These are phyloP conservation scores for Plasmodium fragile DNA, from an alignment of 169 alveolate genomes.

Conservation along the genomic window DNA sequence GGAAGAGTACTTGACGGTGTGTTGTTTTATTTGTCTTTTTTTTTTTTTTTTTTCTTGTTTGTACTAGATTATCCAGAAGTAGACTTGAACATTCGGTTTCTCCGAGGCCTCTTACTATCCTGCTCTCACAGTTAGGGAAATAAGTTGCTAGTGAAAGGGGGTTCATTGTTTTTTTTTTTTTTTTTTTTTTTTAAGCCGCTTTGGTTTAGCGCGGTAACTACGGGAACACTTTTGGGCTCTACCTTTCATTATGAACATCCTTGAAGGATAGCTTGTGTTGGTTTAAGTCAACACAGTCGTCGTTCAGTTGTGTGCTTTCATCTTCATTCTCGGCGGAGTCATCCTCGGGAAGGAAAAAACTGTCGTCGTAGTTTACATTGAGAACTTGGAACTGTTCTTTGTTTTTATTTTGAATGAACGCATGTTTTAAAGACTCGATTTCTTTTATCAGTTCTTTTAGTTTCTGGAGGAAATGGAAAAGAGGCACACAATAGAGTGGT, in stretches of 20 bases:
- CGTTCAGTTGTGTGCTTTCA: slow-evolving; percentile 8
- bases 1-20: background rate
- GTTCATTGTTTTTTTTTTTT: background rate
- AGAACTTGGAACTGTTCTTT: background rate
- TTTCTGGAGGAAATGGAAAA: slow-evolving; percentile 8
- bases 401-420: slow-evolving; percentile 31
- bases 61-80: slow-evolving; percentile 47
- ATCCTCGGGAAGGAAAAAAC: slow-evolving; percentile 42
- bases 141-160: background rate
- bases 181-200: background rate
- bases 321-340: slow-evolving; percentile 11
- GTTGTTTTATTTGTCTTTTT: background rate
- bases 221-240: background rate
- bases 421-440: slow-evolving; percentile 45
- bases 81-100: slow-evolving; percentile 41
- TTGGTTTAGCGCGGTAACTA: background rate
- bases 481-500: background rate
- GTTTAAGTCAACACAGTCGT: slow-evolving; percentile 12
- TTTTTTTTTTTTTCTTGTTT: background rate
- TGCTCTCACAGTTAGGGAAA: slow-evolving; percentile 1
- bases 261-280: slow-evolving; percentile 58
- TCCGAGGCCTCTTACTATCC: slow-evolving; percentile 57
- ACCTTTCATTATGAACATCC: slow-evolving; percentile 57
- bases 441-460: slow-evolving; percentile 70
- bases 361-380: slow-evolving; percentile 12